Evolutionary conservation across 345 rosid species (phyloP), one percentile per base, ranked within the genome.

Genomic region (Pugionium dolabratum): DNA sequence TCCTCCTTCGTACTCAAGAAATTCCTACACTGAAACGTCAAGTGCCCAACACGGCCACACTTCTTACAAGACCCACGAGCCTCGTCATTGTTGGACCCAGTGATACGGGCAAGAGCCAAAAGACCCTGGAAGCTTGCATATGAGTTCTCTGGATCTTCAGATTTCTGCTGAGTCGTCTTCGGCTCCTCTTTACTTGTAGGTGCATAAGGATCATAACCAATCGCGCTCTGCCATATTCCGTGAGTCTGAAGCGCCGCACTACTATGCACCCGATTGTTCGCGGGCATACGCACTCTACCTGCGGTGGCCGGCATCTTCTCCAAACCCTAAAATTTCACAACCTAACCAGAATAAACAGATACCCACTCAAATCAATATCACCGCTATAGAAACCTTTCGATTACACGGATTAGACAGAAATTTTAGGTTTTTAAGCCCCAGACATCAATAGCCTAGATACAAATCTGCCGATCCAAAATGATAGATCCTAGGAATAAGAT

Each of bases 221-320:
- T 94, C 7, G 97, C 95, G 60, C 93, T 94, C 80, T 91, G 99
- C 99, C 99, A 94, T 67, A 94, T 90, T 1, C 97, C 99, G 45
- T 94, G 99, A 6, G 97, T 90, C 65, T 94, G 99, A 48, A 94
- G 79, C 59, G 97, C 99, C 4, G 99, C 99, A 64, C 97, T 94
- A 79, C 97, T 90, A 58, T 94, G 99, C 46, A 94, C 99, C 83
- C 97, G 80, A 32, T 94, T 94, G 87, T 94, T 90, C 41, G 97
- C 99, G 5, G 97, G 99, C 96, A 94, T 94, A 66, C 99, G 99
- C 74, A 94, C 99, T 78, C 99, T 80, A 7, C 99, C 99, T n/a
- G 99, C 97, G 1, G 97, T 94, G 32, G 99, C 99, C 79, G 97
- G 99, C 97, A 94, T 94, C 88, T 80, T 90, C 34, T 51, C 69